Evolutionary conservation across 2,329 filamentous ascomycete species (phyloP), one percentile per base, ranked within the genome.

Genomic region (Penicillium paneum): DNA sequence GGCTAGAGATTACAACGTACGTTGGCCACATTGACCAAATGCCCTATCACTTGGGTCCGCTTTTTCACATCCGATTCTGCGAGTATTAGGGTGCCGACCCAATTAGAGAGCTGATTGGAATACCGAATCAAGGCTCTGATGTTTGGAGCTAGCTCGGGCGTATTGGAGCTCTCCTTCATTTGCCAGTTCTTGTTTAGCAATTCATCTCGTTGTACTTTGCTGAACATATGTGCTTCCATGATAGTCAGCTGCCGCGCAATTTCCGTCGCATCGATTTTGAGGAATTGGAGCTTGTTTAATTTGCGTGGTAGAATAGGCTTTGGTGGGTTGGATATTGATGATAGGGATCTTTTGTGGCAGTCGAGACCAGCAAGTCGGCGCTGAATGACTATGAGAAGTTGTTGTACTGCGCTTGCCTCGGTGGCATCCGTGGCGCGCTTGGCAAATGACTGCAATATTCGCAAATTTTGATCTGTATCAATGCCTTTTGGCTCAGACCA

Each of bases 131-230:
- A 81, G 5, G 90, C 89, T 74, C 96, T 95, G 62, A 97, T 89
- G 63, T 97, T 96, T 0, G 90, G 86, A 3, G 92, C 91, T 32
- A 90, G 88, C 63, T 95, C 90, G 8, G 49, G 43, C 15, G 44
- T n/a, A 24, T 12, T 21, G 26, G 90, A 85, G 10, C 76, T 81
- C 46, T 92, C 79, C 77, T 95, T 96, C 81, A 92, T 96, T 74
- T 95, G 89, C 92, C 93, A 97, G 6, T 90, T 94, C 79, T 97
- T 97, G 76, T 94, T 95, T 51, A 97, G 78, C 69, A 91, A 96
- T 71, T 97, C 93, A 0, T 89, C 90, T 0, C 90, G 88, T 73
- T 91, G 92, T 71, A 97, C 93, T 76, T 94, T 96, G 67, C 86
- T 87, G 65, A 96, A 97, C 1, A 97, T 80, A 55, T 86, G 87